These are phyloP conservation scores for Eimeria brunetti DNA, from an alignment of 169 alveolate genomes.

Conservation along the genomic window DNA sequence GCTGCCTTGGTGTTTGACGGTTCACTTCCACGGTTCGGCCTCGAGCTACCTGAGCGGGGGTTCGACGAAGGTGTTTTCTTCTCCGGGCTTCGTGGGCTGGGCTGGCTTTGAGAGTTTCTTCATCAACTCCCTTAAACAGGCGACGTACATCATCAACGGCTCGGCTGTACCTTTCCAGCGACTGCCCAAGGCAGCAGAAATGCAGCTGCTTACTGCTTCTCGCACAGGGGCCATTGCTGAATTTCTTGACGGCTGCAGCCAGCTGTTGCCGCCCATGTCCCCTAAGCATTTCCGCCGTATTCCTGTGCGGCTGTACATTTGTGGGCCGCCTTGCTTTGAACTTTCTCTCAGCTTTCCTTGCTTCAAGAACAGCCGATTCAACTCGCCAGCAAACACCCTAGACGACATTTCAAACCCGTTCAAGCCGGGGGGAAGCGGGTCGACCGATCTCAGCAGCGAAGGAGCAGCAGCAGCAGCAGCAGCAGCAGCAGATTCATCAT, in stretches of 20 bases:
- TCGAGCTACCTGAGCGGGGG: constrained; percentile 65
- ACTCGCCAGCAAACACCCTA: not conserved
- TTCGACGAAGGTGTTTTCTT: constrained; percentile 20
- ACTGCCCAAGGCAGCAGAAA: constrained; percentile 69
- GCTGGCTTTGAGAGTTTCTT: constrained; percentile 70
- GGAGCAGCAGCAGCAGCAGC: not conserved
- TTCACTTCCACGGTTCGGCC: constrained; percentile 69
- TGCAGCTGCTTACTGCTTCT: constrained; percentile 66
- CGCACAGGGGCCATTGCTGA: constrained; percentile 40
- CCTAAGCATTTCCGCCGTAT: constrained; percentile 49
- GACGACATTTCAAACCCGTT: constrained; percentile 19
- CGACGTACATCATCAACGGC: constrained; percentile 71
- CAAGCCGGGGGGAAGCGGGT: not conserved
- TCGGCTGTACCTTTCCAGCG: constrained; percentile 74
- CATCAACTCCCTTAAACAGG: constrained; percentile 69
- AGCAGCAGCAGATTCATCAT: not conserved
- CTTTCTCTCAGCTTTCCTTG: constrained; percentile 75
- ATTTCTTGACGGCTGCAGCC: constrained; percentile 47
- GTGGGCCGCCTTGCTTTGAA: constrained; percentile 59
- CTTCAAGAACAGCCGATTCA: constrained; percentile 1
- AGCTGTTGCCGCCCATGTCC: constrained; percentile 53
- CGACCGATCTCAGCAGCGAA: not conserved
- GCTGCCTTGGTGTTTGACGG: constrained; percentile 74
- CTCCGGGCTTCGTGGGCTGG: constrained; percentile 70
- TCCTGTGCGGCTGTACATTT: constrained; percentile 57